A percentile compares a stretch with the other conserved stretches of the same genome.
These are phyloP conservation scores for Stylonectria norvegica DNA, from an alignment of 2,329 filamentous ascomycete species.

Conservation along the genomic window DNA sequence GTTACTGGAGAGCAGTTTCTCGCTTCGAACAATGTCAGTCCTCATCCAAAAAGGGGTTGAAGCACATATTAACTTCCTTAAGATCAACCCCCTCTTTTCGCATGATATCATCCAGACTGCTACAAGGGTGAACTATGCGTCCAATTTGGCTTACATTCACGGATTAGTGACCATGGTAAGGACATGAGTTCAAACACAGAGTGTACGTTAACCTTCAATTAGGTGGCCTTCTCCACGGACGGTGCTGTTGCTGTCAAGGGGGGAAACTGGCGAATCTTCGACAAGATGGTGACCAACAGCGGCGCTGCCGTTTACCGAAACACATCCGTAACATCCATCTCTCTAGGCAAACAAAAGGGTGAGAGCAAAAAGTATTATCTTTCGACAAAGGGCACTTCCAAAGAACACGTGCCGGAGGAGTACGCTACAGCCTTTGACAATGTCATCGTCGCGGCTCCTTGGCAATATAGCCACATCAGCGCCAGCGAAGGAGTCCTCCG, in stretches of 20 bases:
- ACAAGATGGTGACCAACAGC: constrained; percentile 69
- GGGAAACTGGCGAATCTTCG: constrained; percentile 94
- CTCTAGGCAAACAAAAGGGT: constrained; percentile 43
- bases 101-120: constrained; percentile 84
- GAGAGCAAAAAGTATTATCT: constrained; percentile 47
- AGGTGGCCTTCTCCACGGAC: constrained; percentile 82
- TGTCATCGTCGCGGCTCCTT: constrained; percentile 78
- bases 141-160: constrained; percentile 82
- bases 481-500: constrained; percentile 65
- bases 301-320: constrained; percentile 61
- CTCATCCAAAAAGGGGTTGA: background rate
- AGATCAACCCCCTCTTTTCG: constrained; percentile 65
- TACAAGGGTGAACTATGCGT: constrained; percentile 92
- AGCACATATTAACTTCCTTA: background rate
- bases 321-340: constrained; percentile 62
- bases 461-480: constrained; percentile 73
- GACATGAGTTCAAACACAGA: background rate
- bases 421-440: constrained; percentile 65
- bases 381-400: constrained; percentile 30
- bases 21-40: constrained; percentile 53
- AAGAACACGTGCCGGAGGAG: constrained; percentile 28
- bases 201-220: constrained; percentile 5
- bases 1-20: constrained; percentile 73
- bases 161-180: constrained; percentile 78
- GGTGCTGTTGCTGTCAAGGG: constrained; percentile 75